Conservation (phyloP, 2,329 filamentous ascomycete genomes). For the Ophiostoma quercus region DNA sequence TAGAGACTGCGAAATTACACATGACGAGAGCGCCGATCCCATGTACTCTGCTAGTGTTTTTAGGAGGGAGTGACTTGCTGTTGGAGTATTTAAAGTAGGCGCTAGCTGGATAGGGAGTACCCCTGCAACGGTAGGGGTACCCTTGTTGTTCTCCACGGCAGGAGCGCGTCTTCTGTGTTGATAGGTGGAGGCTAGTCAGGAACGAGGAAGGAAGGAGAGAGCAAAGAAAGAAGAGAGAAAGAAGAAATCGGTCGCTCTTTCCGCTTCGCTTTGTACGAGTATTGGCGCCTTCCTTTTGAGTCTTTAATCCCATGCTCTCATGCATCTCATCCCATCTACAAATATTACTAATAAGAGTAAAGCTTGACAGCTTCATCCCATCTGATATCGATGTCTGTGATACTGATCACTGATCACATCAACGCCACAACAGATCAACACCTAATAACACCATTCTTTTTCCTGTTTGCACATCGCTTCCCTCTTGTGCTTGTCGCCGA, state of each 20-base stretch:
- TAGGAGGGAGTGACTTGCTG: not conserved
- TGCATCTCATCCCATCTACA: not conserved
- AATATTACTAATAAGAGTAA: not conserved
- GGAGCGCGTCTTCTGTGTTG: not conserved
- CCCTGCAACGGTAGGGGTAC: not conserved
- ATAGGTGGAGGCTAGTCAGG: slow-evolving; percentile 1
- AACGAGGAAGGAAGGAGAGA: not conserved
- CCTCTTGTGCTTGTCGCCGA: not conserved
- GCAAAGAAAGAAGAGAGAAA: not conserved
- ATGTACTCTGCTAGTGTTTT: not conserved
- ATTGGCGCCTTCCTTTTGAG: not conserved
- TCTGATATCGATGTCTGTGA: not conserved
- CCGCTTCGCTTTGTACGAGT: not conserved
- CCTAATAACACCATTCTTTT: not conserved
- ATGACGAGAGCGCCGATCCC: not conserved
- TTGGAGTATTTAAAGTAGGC: not conserved
- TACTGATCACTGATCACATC: not conserved
- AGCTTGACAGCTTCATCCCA: not conserved
- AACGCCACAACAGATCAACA: not conserved
- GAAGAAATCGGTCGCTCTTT: not conserved
- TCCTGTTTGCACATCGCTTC: not conserved
- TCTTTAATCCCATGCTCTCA: not conserved
- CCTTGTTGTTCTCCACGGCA: slow-evolving; percentile 2
- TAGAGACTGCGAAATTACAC: slow-evolving; percentile 7
- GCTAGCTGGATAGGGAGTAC: not conserved